Evolutionary conservation across 129 eudicot genomes (phyloP).

Genomic region (Arctium lappa): DNA sequence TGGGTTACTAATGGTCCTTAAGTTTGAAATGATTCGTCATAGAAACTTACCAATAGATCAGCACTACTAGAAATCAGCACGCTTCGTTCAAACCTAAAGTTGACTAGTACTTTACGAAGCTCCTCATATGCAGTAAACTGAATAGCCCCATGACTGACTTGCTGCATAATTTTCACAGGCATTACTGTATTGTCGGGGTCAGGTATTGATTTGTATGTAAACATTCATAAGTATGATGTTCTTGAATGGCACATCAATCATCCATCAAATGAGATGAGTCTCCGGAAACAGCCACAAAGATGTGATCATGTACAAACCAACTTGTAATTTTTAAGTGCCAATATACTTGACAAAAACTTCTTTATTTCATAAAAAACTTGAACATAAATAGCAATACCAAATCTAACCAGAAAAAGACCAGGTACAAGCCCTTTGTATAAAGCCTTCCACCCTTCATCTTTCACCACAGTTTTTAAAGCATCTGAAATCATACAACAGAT

Average conservation of each 20-base stretch:
- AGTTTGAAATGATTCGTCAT: not conserved
- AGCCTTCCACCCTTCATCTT: slow-evolving; percentile 94
- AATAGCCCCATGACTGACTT: slow-evolving; percentile 95
- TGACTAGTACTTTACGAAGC: slow-evolving; percentile 63
- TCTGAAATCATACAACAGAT: slow-evolving; percentile 42
- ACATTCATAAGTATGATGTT: not conserved
- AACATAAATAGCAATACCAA: slow-evolving; percentile 18
- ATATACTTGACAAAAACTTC: not conserved
- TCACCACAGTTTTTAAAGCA: slow-evolving; percentile 83
- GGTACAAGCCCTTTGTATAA: slow-evolving; percentile 86
- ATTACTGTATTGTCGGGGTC: slow-evolving; percentile 7
- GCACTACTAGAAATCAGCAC: slow-evolving; percentile 26
- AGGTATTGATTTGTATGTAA: not conserved
- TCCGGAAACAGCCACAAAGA: not conserved
- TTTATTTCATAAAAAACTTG: not conserved
- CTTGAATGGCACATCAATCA: not conserved
- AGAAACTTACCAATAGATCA: slow-evolving; percentile 57
- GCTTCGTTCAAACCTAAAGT: slow-evolving; percentile 35
- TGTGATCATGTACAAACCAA: not conserved
- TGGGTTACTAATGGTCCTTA: not conserved
- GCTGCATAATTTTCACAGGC: slow-evolving; percentile 46
- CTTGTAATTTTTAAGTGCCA: not conserved
- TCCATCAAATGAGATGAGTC: not conserved
- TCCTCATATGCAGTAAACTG: slow-evolving; percentile 98
- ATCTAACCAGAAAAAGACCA: slow-evolving; percentile 83